Evolutionary conservation across 257 asterid species (phyloP).

Genomic region (Solanum chiquidenum): DNA sequence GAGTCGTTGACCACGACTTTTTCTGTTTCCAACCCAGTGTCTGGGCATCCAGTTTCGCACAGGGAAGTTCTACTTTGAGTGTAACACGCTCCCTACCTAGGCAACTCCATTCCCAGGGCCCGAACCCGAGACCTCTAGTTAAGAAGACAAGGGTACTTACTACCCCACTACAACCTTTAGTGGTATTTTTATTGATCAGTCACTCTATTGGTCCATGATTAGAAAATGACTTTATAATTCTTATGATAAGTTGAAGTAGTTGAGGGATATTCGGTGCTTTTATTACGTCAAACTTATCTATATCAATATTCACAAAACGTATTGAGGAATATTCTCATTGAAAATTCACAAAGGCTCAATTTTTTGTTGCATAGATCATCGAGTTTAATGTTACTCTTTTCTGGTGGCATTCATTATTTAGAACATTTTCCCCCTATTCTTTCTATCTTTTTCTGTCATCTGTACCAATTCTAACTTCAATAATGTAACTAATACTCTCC

Average conservation of each 20-base stretch:
- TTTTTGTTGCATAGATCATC: not conserved
- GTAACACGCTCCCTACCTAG: not conserved
- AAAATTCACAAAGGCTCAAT: not conserved
- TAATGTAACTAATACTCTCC: not conserved
- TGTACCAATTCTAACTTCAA: not conserved
- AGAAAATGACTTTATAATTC: not conserved
- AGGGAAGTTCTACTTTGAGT: no score
- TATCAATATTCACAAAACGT: not conserved
- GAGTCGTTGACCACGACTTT: rapidly evolving
- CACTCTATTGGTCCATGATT: not conserved
- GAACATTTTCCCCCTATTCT: not conserved
- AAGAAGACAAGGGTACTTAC: not conserved
- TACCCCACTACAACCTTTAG: not conserved
- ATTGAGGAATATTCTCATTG: not conserved
- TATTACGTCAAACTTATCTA: not conserved
- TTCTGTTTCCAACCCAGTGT: not conserved
- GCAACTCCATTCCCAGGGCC: not conserved
- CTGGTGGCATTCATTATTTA: not conserved
- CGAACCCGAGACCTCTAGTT: not conserved
- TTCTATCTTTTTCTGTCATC: not conserved
- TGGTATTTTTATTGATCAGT: not conserved
- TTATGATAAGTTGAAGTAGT: not conserved
- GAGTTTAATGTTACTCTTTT: not conserved
- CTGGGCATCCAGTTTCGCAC: not conserved
- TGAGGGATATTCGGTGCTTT: not conserved